Conservation (phyloP, 768 basidiomycete genomes). For the Lactarius sp. region DNA sequence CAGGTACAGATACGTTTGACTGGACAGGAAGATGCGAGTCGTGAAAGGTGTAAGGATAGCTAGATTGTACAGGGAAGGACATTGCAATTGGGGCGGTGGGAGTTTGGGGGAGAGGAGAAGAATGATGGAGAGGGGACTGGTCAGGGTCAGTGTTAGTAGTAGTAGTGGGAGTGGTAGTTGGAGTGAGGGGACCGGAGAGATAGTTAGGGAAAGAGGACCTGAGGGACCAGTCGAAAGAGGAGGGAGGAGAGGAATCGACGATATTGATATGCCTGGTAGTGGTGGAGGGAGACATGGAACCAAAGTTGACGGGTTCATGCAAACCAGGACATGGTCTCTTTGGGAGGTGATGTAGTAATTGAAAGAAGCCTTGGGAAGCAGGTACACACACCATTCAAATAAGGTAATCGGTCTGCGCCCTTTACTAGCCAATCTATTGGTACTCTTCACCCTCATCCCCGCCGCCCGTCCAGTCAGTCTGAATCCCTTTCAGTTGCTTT, state of each 20-base stretch:
- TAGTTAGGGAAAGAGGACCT: constrained; percentile 14
- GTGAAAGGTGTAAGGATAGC: constrained; percentile 22
- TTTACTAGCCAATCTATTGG: background rate
- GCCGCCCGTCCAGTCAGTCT: background rate
- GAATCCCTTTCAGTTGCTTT: background rate
- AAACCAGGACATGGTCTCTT: background rate
- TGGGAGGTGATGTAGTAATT: background rate
- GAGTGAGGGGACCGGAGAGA: constrained; percentile 5
- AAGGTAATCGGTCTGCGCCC: constrained; percentile 5
- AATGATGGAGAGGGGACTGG: constrained; percentile 6
- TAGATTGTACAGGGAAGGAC: constrained; percentile 22
- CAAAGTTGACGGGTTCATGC: background rate
- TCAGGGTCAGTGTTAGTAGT: background rate
- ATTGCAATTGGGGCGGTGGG: constrained; percentile 8
- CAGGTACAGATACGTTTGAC: constrained; percentile 7
- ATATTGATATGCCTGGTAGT: constrained; percentile 1
- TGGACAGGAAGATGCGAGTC: constrained; percentile 19
- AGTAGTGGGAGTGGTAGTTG: background rate
- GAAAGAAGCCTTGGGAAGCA: constrained; percentile 12
- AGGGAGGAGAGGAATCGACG: background rate
- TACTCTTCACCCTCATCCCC: background rate
- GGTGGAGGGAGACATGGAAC: constrained; percentile 19
- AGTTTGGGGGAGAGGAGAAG: background rate
- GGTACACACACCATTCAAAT: constrained; percentile 2
- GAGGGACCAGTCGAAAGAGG: constrained; percentile 6